Evolutionary conservation across 2,329 filamentous ascomycete species (phyloP), one percentile per base, ranked within the genome.

Genomic region (Colletotrichum sp.): DNA sequence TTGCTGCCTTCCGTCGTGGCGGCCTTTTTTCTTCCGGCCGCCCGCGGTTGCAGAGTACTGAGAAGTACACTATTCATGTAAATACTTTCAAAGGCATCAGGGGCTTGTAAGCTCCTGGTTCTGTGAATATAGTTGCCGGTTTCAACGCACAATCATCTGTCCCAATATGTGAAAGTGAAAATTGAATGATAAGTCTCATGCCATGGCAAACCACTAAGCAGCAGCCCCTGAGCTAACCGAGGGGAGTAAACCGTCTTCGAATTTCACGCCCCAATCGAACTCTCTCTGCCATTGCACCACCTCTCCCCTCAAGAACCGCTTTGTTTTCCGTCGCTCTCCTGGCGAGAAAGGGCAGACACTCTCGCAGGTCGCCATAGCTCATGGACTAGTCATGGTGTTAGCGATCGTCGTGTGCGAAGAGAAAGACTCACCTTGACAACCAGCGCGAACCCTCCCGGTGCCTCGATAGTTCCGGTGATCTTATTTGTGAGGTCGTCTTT

Each of bases 41-140:
- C 18, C 52, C 38, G 16, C 9, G 38, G 55, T n/a, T 14, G 62
- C 59, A 36, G 55, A 32, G 58, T 64, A 32, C 38, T 34, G 52
- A 66, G 34, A 36, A 73, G 69, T 68, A 68, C 43, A 52, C 21
- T 63, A 48, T 75, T 75, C 73, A 36, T 75, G 73, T 75, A 75
- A 48, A 73, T 75, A 73, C 16, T 75, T 73, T 69, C 69, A 73
- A 21, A 64, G 69, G 58, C 69, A 30, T 9, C 69, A 68, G 69
- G n/a, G 56, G 56, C 63, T 36, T 7, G 3, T 36, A 65, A 63
- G 62, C 56, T 63, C 48, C 69, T 70, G 55, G 69, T 63, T 69
- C 61, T 63, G 61, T 63, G 24, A 26, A 63, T 43, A 63, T 24
- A 61, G 58, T 61, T 61, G 58, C 28, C 28, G 58, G 58, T 61